phyloP scores from a whole-genome alignment of 345 rosid genomes.

The Eucalyptus victrix region DNA sequence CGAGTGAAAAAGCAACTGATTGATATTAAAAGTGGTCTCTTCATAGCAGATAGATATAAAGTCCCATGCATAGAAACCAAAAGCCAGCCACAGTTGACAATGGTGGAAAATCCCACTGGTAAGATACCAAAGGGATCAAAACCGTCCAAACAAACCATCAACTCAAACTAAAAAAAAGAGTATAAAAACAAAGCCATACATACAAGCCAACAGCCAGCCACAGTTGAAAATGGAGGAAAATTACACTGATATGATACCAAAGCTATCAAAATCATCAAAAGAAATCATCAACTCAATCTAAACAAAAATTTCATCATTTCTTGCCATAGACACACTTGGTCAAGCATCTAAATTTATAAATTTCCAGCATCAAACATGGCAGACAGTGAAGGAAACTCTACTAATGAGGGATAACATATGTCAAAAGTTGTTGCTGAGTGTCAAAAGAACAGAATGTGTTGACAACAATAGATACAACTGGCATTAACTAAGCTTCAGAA shows the following conservation, averaged over 20 bases:
- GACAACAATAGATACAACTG: not conserved
- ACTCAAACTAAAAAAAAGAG: not conserved
- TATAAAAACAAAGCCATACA: not conserved
- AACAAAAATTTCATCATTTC: not conserved
- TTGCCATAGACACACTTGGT: not conserved
- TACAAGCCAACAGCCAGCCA: not conserved
- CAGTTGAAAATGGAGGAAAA: not conserved
- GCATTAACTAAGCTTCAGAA: not conserved
- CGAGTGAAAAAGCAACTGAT: not conserved
- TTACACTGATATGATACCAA: not conserved
- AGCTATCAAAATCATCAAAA: not conserved
- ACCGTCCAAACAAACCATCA: not conserved
- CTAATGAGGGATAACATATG: not conserved
- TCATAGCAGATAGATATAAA: not conserved
- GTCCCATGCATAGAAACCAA: not conserved
- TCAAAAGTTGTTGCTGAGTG: not conserved
- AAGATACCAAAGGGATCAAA: not conserved
- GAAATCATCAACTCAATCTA: not conserved
- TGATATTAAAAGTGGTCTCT: not conserved
- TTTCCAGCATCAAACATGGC: not conserved
- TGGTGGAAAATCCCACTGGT: not conserved
- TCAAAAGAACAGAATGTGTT: not conserved
- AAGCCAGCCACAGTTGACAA: not conserved
- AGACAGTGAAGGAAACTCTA: not conserved
- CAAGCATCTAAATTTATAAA: not conserved